A percentile compares a stretch with the other conserved stretches of the same genome.
phyloP scores from a whole-genome alignment of 108 stramenopile genomes.

The Skeletonema grethae region DNA sequence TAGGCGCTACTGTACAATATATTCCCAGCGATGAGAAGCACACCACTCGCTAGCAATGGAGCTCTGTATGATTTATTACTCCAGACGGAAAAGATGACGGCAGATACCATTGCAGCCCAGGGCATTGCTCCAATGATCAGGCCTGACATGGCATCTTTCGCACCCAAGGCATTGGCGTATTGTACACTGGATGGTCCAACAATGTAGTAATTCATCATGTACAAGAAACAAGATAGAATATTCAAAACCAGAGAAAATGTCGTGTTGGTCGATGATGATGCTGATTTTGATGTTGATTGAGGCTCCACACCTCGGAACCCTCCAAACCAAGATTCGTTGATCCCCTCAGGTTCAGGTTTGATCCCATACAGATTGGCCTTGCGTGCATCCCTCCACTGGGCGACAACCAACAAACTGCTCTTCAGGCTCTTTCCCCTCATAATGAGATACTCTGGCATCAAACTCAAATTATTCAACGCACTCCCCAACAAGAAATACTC shows the following conservation, averaged over 20 bases:
- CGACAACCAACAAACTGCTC: conserved; percentile 50
- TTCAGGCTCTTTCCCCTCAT: conserved; percentile 57
- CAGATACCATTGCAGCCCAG: conserved; percentile 74
- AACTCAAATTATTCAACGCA: conserved; percentile 57
- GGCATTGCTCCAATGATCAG: conserved; percentile 91
- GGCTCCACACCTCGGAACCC: conserved; percentile 18
- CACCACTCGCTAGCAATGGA: conserved; percentile 72
- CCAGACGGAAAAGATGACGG: conserved; percentile 79
- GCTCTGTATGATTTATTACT: conserved; percentile 76
- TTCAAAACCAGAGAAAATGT: conserved; percentile 56
- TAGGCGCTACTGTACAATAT: conserved; percentile 78
- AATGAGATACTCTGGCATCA: conserved; percentile 55
- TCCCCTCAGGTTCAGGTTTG: not conserved
- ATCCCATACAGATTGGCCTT: conserved; percentile 13
- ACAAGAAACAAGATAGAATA: conserved; percentile 79
- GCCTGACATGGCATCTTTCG: conserved; percentile 76
- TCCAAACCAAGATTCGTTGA: conserved; percentile 16
- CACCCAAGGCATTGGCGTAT: conserved; percentile 84
- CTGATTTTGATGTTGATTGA: not conserved
- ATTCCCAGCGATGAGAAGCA: conserved; percentile 75
- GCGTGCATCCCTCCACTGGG: conserved; percentile 58
- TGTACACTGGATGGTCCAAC: conserved; percentile 84
- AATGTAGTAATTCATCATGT: conserved; percentile 94
- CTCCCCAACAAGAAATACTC: conserved; percentile 59
- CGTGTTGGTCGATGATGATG: conserved; percentile 16